Conservation (phyloP, 1,284 basidiomycete species). For the Austroboletus novae-zelandiae region DNA sequence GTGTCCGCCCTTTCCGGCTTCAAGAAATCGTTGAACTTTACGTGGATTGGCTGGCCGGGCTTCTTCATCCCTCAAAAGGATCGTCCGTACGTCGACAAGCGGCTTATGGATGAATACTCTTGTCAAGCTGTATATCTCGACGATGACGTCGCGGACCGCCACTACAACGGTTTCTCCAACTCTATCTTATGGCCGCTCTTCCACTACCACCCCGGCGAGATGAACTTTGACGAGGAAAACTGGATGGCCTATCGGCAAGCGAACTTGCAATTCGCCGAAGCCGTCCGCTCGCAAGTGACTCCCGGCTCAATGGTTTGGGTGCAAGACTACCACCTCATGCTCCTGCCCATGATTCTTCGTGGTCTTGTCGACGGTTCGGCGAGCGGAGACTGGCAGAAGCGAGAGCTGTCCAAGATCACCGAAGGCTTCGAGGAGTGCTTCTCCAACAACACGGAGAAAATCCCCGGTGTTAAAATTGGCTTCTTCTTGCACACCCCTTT, state of each 20-base stretch:
- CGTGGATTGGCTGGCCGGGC: slow-evolving; percentile 93
- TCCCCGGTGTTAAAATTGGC: slow-evolving; percentile 83
- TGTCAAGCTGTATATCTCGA: slow-evolving; percentile 98
- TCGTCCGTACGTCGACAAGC: slow-evolving; percentile 80
- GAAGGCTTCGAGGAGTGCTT: slow-evolving; percentile 70
- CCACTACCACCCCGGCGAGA: slow-evolving; percentile 98
- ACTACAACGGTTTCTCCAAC: slow-evolving; percentile 99
- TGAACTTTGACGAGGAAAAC: slow-evolving; percentile 99
- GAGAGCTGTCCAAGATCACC: slow-evolving; percentile 72
- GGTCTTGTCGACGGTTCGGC: slow-evolving; percentile 77
- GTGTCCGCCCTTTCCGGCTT: slow-evolving; percentile 93
- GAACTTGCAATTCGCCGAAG: slow-evolving; percentile 93
- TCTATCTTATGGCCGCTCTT: slow-evolving; percentile 99
- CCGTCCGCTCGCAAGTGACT: slow-evolving; percentile 72
- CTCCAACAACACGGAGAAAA: slow-evolving; percentile 36
- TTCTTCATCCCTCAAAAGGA: slow-evolving; percentile 89
- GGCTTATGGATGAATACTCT: slow-evolving; percentile 91
- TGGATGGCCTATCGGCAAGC: slow-evolving; percentile 98
- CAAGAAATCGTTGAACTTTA: slow-evolving; percentile 95
- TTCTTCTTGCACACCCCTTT: slow-evolving; percentile 99
- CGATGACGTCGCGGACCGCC: slow-evolving; percentile 95
- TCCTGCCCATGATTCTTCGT: slow-evolving; percentile 92
- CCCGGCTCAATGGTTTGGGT: slow-evolving; percentile 98
- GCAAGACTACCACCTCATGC: slow-evolving; percentile 97
- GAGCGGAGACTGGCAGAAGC: slow-evolving; percentile 60